phyloP scores from a whole-genome alignment of 768 basidiomycete genomes.

The Rhodosporidiobolus odoratus region DNA sequence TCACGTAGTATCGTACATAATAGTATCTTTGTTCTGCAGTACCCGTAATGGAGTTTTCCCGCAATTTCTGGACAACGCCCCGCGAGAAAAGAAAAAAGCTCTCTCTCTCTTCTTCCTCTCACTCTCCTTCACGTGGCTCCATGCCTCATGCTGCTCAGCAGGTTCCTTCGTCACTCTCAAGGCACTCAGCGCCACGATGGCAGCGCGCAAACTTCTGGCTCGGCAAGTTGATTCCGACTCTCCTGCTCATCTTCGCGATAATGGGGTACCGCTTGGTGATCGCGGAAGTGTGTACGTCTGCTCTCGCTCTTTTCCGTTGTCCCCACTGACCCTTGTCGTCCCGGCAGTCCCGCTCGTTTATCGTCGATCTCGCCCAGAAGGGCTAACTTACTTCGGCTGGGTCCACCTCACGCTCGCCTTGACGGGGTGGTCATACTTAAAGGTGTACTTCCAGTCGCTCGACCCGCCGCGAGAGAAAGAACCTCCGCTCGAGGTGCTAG shows the following conservation, averaged over 20 bases:
- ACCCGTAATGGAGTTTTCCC: too few species aligned
- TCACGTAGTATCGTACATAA: too few species aligned
- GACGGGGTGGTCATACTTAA: constrained; percentile 11
- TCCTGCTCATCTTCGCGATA: constrained; percentile 10
- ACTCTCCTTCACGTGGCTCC: too few species aligned
- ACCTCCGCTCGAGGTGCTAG: neutral
- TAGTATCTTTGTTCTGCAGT: too few species aligned
- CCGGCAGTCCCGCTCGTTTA: constrained; percentile 9
- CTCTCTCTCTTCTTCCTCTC: too few species aligned
- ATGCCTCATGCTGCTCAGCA: too few species aligned
- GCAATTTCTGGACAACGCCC: too few species aligned
- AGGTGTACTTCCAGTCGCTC: constrained; percentile 8
- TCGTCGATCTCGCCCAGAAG: neutral
- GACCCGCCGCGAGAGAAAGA: neutral
- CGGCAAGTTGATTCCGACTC: constrained; percentile 19
- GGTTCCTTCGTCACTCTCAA: too few species aligned
- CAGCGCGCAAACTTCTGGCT: constrained; percentile 23
- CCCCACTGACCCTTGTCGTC: too few species aligned
- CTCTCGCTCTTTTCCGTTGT: neutral
- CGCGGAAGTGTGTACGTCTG: neutral
- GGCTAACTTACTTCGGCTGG: neutral
- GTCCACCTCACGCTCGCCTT: constrained; percentile 6
- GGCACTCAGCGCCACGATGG: neutral
- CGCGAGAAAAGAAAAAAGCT: too few species aligned
- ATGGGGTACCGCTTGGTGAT: constrained; percentile 16